Evolutionary conservation across 2,329 filamentous ascomycete species (phyloP).

Genomic region (Talaromyces piceae): DNA sequence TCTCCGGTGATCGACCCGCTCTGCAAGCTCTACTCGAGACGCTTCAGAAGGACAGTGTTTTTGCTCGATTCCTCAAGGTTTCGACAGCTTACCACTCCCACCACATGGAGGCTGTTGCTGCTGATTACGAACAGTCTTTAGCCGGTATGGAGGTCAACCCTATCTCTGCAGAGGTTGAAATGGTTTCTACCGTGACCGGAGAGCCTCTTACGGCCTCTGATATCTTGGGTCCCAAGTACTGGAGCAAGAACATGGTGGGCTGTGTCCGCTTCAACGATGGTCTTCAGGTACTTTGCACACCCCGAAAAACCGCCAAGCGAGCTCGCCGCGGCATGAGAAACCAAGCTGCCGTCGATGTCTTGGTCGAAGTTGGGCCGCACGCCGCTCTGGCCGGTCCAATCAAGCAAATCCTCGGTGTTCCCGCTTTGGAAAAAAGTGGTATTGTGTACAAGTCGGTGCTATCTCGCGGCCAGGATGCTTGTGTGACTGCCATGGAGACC

Average conservation of each 20-base stretch:
- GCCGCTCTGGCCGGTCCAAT: slow-evolving; percentile 21
- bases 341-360: slow-evolving; percentile 10
- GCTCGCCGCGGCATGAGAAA: neutral
- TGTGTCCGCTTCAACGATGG: slow-evolving; percentile 27
- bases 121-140: slow-evolving; percentile 15
- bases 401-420: slow-evolving; percentile 16
- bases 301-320: neutral
- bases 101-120: slow-evolving; percentile 28
- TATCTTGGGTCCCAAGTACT: slow-evolving; percentile 19
- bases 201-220: slow-evolving; percentile 6
- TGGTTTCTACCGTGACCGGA: slow-evolving; percentile 16
- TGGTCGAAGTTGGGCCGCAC: slow-evolving; percentile 28
- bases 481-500: neutral
- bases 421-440: neutral
- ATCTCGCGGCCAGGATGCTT: neutral
- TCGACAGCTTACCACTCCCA: slow-evolving; percentile 23
- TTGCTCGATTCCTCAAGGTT: neutral
- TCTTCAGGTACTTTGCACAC: slow-evolving; percentile 8
- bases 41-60: neutral
- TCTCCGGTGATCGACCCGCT: slow-evolving; percentile 24
- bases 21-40: slow-evolving; percentile 17
- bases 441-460: neutral
- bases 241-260: slow-evolving; percentile 26
- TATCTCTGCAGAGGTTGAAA: neutral
- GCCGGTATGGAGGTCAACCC: neutral